These are phyloP conservation scores for Phytopythium montanum DNA, from an alignment of 352 stramenopile genomes.

Conservation along the genomic window DNA sequence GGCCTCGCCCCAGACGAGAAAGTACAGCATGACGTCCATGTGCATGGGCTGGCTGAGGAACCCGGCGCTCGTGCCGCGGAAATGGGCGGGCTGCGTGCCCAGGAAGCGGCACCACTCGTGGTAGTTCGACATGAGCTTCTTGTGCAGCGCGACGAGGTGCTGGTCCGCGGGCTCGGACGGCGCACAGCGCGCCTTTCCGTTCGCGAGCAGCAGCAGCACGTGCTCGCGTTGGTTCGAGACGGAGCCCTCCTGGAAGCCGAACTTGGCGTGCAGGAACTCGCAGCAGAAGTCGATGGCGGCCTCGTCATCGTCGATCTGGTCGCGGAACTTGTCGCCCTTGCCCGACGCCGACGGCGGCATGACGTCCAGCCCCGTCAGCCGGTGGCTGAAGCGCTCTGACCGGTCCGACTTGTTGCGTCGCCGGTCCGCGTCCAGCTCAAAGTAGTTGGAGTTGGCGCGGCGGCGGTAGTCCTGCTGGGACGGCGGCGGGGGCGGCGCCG, in stretches of 20 bases:
- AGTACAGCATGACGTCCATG: conserved; percentile 95
- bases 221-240: conserved; percentile 84
- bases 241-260: conserved; percentile 82
- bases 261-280: conserved; percentile 75
- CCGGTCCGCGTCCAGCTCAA: conserved; percentile 71
- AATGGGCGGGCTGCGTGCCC: conserved; percentile 73
- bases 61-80: conserved; percentile 13
- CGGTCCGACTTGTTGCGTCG: conserved; percentile 71
- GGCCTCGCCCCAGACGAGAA: conserved; percentile 96
- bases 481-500: not conserved
- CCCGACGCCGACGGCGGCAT: conserved; percentile 7
- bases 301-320: conserved; percentile 68
- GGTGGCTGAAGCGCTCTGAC: conserved; percentile 51
- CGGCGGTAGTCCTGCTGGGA: conserved; percentile 32
- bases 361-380: conserved; percentile 59
- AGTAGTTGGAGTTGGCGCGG: conserved; percentile 81
- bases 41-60: conserved; percentile 35
- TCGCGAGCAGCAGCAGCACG: conserved; percentile 74
- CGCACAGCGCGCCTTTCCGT: conserved; percentile 57
- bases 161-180: conserved; percentile 44
- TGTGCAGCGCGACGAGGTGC: conserved; percentile 57
- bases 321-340: conserved; percentile 25
- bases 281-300: conserved; percentile 79
- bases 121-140: conserved; percentile 78
- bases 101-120: conserved; percentile 75